Evolutionary conservation across 345 rosid genomes (phyloP), one percentile per base, ranked within the genome.

Genomic region (Raphanus sativus): DNA sequence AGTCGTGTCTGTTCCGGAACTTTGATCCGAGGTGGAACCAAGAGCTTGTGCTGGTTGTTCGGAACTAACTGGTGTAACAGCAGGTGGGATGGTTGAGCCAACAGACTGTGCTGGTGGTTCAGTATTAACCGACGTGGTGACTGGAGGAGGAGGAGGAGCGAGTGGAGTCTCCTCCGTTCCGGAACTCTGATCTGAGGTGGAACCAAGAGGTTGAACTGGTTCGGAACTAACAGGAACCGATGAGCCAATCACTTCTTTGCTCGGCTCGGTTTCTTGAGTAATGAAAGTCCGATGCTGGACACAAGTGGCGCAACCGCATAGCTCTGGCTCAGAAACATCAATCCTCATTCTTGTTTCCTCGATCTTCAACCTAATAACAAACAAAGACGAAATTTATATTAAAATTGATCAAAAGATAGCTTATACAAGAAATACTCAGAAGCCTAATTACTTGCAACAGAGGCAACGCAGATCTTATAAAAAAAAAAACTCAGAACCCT

Each of bases 321-420:
- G 24, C 75, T 50, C 56, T 61, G 69, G 32, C 75, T 76, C 80
- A 25, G 75, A 69, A 11, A 62, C 64, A 34, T 69, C 45, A 34
- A 69, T 15, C 63, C 28, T 69, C 80, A 76, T 76, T 10, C 40
- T 76, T 61, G 54, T 24, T 24, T 48, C 11, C 21, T 30, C n/a
- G 60, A 21, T 67, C 50, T 66, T 60, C 5, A 67, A 75, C 15
- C 68, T 75, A 38, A 16, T 59, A 30, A 60, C n/a, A n/a, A 48
- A 5, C 16, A 42, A 8, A 8, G 1, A 40, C 36, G 28, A 11
- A 40, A 40, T 5, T 32, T 34, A 75, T 15, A 13, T 30, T n/a
- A 52, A 52, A 52, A 52, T 15, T 9, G 24, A 52, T 52, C 17
- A 48, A 48, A 17, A 12, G 17, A 48, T 48, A n/a, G 13, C 5